Evolutionary conservation across 768 basidiomycete genomes (phyloP), one percentile per base, ranked within the genome.

Genomic region (Pisolithus tinctorius): DNA sequence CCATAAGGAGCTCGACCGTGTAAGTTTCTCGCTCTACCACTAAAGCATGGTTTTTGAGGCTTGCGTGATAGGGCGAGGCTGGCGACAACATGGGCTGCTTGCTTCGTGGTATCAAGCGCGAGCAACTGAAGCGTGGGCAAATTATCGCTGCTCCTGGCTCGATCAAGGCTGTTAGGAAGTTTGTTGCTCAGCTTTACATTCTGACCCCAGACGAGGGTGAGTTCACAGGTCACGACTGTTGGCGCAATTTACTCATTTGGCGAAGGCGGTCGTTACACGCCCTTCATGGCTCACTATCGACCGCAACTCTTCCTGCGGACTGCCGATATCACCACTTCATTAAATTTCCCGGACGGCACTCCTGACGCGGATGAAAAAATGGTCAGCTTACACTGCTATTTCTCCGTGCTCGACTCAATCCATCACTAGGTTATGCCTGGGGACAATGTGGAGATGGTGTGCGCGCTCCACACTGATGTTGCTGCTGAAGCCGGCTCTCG

Each of bases 81-180:
- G 96, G 96, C 61, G 96, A 99, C 72, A 98, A 98, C 78, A 97
- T 98, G 92, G 96, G 96, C 59, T 89, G 87, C 50, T 78, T 99
- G 36, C 84, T 99, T 43, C 92, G 96, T 69, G 94, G 96, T 65
- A 76, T 97, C 69, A 98, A 98, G 74, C 87, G 95, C 56, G 96
- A 98, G 65, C 93, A 98, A 71, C 75, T 99, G 63, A 80, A 82
- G 57, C 88, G 96, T 58, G 96, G 96, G 42, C 92, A 94, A 67
- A 87, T 98, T 51, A 81, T 99, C 64, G 81, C 85, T 59, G 78
- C 82, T 30, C 93, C 94, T 25, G 92, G 92, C 31, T 81, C 89
- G 7, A 90, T 98, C 73, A 95, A 93, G 71, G 77, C 89, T n/a
- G 85, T 88, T 60, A 93, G 88, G 76, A 90, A 90, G 71, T 95